These are phyloP conservation scores for Chalciporus sp. DNA, from an alignment of 1,284 basidiomycete genomes.

Conservation along the genomic window DNA sequence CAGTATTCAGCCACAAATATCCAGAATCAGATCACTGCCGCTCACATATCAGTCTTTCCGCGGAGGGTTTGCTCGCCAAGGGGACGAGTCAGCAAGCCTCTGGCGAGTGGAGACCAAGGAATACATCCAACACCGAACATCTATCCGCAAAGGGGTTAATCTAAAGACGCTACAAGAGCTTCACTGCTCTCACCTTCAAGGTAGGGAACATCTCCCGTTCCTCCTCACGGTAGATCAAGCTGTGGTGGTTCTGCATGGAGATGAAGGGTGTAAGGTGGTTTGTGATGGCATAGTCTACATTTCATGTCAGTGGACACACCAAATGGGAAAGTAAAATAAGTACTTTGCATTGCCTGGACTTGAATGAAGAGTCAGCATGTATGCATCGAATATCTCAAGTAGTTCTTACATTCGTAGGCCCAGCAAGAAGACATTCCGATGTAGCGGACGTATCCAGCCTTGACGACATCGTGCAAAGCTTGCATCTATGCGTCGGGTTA, in stretches of 20 bases:
- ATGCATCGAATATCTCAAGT: slow-evolving; percentile 1
- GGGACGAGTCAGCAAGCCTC: slow-evolving; percentile 41
- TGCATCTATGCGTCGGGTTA: slow-evolving; percentile 40
- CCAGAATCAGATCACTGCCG: not conserved
- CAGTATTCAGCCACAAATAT: not conserved
- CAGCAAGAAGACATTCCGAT: slow-evolving; percentile 49
- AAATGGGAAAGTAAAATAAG: slow-evolving; percentile 6
- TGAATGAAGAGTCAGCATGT: not conserved
- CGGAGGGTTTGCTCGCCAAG: slow-evolving; percentile 27
- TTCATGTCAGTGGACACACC: slow-evolving; percentile 27
- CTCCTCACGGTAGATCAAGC: slow-evolving; percentile 49
- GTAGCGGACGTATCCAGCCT: slow-evolving; percentile 53
- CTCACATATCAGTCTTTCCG: slow-evolving; percentile 31
- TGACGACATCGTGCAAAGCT: slow-evolving; percentile 53
- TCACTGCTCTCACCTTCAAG: slow-evolving; percentile 12
- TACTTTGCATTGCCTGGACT: slow-evolving; percentile 37
- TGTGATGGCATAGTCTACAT: slow-evolving; percentile 22
- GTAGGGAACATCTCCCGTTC: slow-evolving; percentile 55
- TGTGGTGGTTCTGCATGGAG: slow-evolving; percentile 56
- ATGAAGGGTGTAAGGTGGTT: slow-evolving; percentile 52
- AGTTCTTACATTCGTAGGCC: slow-evolving; percentile 33
- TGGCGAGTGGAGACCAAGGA: slow-evolving; percentile 40
- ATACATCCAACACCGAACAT: slow-evolving; percentile 36
- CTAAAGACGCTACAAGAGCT: slow-evolving; percentile 18
- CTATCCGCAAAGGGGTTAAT: slow-evolving; percentile 37